Percentiles rank a stretch among this genome's conserved stretches.
phyloP scores from a whole-genome alignment of 176 grass and related monocot genomes.

The Typha latifolia region DNA sequence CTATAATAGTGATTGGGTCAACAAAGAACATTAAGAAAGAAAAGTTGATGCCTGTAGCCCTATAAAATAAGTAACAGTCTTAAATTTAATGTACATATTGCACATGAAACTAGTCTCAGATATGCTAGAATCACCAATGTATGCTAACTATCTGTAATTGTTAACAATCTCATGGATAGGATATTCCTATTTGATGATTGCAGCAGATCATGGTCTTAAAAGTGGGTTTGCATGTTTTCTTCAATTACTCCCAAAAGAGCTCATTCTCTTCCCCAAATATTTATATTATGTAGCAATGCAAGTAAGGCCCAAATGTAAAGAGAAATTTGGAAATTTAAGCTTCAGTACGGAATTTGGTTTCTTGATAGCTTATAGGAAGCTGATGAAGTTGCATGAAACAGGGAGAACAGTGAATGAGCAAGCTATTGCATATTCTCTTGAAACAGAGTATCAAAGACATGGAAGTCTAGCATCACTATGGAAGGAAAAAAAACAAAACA shows the following conservation, averaged over 20 bases:
- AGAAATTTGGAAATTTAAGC: not conserved
- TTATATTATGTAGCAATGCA: not conserved
- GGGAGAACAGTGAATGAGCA: too few species aligned
- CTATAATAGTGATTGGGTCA: constrained; percentile 20
- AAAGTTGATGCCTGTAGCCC: not conserved
- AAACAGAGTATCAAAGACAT: too few species aligned
- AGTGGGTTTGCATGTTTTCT: not conserved
- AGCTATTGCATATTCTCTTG: too few species aligned
- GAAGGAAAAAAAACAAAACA: too few species aligned
- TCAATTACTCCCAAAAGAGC: not conserved
- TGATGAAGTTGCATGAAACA: not conserved
- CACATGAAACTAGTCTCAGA: not conserved
- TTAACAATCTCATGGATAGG: not conserved
- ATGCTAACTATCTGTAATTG: not conserved
- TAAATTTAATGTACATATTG: not conserved
- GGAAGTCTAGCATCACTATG: too few species aligned
- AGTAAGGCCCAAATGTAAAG: not conserved
- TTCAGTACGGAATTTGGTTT: not conserved
- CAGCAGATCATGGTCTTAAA: not conserved
- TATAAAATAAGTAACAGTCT: not conserved
- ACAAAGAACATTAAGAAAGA: not conserved
- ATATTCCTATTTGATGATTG: not conserved
- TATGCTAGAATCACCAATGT: not conserved
- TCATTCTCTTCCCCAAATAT: not conserved
- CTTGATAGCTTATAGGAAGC: not conserved